Evolutionary conservation across 2,329 filamentous ascomycete genomes (phyloP), one percentile per base, ranked within the genome.

Genomic region (Dothideomycetidae sp.): DNA sequence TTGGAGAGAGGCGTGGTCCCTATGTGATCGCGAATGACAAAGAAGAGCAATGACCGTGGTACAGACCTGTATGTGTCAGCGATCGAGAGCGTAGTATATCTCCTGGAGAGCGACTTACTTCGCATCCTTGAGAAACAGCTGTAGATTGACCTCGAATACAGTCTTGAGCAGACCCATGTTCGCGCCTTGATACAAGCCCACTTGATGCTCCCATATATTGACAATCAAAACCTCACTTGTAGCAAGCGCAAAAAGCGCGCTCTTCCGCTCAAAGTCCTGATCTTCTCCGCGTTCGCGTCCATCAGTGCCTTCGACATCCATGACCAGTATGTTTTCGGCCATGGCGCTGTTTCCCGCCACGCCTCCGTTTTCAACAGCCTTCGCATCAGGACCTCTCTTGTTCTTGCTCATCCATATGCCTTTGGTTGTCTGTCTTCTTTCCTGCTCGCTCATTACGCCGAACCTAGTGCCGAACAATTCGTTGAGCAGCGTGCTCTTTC

Each of bases 371-470:
- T 46, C 40, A 46, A 61, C 59, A 36, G 64, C 60, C 48, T 70
- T 68, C 5, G 54, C 56, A 30, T 61, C 58, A 36, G 60, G 57
- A 15, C 36, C 36, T 17, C 66, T 64, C 66, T 93, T 93, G 63
- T 96, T 96, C 67, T 93, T 93, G 46, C 86, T 93, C 79, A 98
- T 80, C 90, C 90, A 98, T 57, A 98, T 98, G 55, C 90, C 90
- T 67, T 96, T 98, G 31, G 90, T 98, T 0, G 90, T 98, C 68
- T 98, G 90, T 44, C 85, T 78, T 46, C 90, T 75, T 59, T 94
- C 85, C 44, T 76, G 71, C 68, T 98, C 90, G 50, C 84, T 83
- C 90, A 98, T 98, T 56, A 98, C 88, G 49, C 84, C 88, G 64
- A 98, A 98, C 40, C 86, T 72, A 48, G 90, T 98, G 45, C 84